Percentiles rank a stretch among this genome's conserved stretches.
phyloP scores from a whole-genome alignment of 1,139 yeast species.

The Chernovozyma aurita region DNA sequence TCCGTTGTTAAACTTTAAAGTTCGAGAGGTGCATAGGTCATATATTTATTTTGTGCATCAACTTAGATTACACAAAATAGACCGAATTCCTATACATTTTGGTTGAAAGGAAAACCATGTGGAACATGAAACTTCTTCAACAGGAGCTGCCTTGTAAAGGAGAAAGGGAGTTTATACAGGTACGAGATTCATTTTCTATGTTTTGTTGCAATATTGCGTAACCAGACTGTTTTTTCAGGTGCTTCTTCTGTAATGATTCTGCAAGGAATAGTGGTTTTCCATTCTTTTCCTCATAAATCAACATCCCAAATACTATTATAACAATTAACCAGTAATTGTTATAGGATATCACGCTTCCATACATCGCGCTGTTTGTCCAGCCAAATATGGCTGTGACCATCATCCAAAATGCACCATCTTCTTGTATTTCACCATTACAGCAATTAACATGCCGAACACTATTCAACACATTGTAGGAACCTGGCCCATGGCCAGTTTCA shows the following conservation, averaged over 20 bases:
- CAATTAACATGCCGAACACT: conserved; percentile 48
- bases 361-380: conserved; percentile 48
- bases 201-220: neutral
- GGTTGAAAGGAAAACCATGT: too few species aligned
- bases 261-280: conserved; percentile 11
- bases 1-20: too few species aligned
- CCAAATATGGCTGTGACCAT: conserved; percentile 42
- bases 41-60: too few species aligned
- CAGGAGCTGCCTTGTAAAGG: too few species aligned
- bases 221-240: neutral
- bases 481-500: conserved; percentile 48
- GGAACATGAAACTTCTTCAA: too few species aligned
- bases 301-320: conserved; percentile 19
- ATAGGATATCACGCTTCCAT: conserved; percentile 40
- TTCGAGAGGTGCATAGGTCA: too few species aligned
- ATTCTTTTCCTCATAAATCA: conserved; percentile 28
- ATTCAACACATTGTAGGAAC: conserved; percentile 36
- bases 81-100: too few species aligned
- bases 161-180: conserved; percentile 1
- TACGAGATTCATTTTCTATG: neutral
- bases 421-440: conserved; percentile 40
- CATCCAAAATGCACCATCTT: conserved; percentile 42
- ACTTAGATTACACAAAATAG: too few species aligned
- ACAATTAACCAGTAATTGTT: conserved; percentile 35
- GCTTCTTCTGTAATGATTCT: conserved; percentile 2